Evolutionary conservation across 495 filamentous ascomycete genomes (phyloP), one percentile per base, ranked within the genome.

Genomic region (Aspergillus ellipticus): DNA sequence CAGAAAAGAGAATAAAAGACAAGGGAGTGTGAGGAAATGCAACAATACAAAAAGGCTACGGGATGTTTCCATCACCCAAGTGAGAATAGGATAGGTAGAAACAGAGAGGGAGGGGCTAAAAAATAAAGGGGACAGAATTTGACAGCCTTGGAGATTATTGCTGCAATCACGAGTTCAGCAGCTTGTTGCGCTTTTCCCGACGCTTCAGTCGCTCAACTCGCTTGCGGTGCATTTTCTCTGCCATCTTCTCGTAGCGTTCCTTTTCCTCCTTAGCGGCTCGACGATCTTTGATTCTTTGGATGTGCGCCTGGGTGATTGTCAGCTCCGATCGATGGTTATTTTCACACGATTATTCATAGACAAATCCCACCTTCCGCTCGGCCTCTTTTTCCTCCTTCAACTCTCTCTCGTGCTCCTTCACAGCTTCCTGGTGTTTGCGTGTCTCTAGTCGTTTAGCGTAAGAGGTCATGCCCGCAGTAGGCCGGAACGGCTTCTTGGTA

Each of bases 141-240:
- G 35, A 22, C 11, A 15, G 47, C 22, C 13, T 28, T 15, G 17
- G 49, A 13, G 19, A 59, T 11, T 46, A 55, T 57, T 17, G 50
- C 55, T 22, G 26, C 45, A 28, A 48, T 92, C 79, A 96, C 50
- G 90, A 95, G 72, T 92, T 96, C 63, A 97, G 72, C 63, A 95
- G 74, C 77, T 97, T 97, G 73, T 97, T 99, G 69, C 94, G 84
- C 84, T 97, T 97, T 80, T 97, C 94, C 69, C 90, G 85, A 67
- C 92, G 81, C 85, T 89, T 96, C 70, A 96, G 65, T 57, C 94
- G 82, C 74, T 98, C 94, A 21, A 98, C 86, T 59, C 92, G 79
- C 80, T 96, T 97, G 69, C 78, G 83, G 70, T 97, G 94, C 94
- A 98, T 97, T 77, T 91, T 97, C 73, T 93, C 89, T 26, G 89